Conservation (phyloP, 2,329 filamentous ascomycete species). For the Neonectria punicea region DNA sequence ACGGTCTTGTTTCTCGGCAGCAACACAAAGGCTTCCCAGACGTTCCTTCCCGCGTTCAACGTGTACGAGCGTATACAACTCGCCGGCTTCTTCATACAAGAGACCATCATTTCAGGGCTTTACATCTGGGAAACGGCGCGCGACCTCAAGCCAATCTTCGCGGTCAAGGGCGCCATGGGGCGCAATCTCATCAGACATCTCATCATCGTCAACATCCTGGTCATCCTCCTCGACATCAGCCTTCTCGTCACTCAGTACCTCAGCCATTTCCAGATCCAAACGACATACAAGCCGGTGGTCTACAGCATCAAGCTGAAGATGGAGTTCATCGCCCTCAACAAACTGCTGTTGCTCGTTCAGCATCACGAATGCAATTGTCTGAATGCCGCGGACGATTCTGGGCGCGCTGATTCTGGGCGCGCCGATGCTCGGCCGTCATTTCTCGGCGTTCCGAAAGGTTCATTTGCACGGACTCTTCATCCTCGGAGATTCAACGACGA, state of each 20-base stretch:
- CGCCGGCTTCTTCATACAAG: background rate
- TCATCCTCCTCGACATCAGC: slow-evolving; percentile 1
- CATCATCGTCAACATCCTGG: background rate
- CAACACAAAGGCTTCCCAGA: background rate
- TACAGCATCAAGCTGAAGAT: slow-evolving; percentile 2
- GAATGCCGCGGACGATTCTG: background rate
- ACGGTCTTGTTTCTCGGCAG: background rate
- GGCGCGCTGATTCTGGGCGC: background rate
- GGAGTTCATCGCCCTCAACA: background rate
- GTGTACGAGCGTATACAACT: background rate
- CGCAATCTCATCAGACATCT: background rate
- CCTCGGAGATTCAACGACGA: background rate
- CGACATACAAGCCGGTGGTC: background rate
- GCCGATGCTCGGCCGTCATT: background rate
- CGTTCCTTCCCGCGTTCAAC: background rate
- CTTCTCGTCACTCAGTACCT: background rate
- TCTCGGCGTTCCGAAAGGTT: background rate
- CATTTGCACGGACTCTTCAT: background rate
- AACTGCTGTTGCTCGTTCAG: background rate
- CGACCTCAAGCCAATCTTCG: background rate
- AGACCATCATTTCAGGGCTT: background rate
- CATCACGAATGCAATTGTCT: background rate
- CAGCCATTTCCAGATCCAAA: slow-evolving; percentile 1
- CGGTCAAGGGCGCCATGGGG: background rate
- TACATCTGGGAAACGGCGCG: slow-evolving; percentile 1